Base-by-base conservation (phyloP, 768 basidiomycete genomes). In the Phanerochaete sordida region DNA sequence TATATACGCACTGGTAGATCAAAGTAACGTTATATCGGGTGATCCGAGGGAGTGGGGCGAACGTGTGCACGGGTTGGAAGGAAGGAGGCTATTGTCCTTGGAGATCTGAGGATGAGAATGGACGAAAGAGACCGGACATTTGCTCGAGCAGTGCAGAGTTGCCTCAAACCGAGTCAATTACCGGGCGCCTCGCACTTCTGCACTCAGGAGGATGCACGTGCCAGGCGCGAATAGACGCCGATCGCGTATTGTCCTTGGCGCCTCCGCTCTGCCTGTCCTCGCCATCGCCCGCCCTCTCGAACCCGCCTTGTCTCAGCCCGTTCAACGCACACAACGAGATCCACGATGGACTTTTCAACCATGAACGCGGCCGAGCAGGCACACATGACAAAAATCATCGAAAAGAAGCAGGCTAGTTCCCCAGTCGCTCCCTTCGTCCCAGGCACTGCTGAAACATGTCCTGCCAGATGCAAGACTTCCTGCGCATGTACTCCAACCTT, bases 391-490 rank as follows among this genome's bases (percentile, higher is more conserved):
- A 90, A 86, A 70, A 76, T 95, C 70, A 94, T 99, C 57, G 96
- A 98, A 79, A 95, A 92, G 80, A 94, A 92, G 80, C 96, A 98
- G 88, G 95, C 90, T 61, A 58, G 79, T 61, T 24, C 7, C 16
- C 46, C 46, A 46, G 27, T 21, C 48, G 37, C 60, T 33, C 43
- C 27, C 30, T 57, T 23, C 37, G 21, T 3, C 21, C 56, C 31
- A 31, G 31, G 48, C 50, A 62, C 44, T 37, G 33, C 58, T 60
- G 31, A 56, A 49, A 55, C 39, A 44, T 62, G 45, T 47, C 43
- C 31, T 23, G 6, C 24, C 70, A 98, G 95, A 96, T 99, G 95
- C 93, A 96, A 81, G 96, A 98, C 79, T 98, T 99, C 70, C 80
- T 99, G 80, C 84, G 82, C 70, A 88, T 98, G 75, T 98, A 99